Evolutionary conservation across 2,329 filamentous ascomycete genomes (phyloP).

Genomic region (Pseudogymnoascus sp.): DNA sequence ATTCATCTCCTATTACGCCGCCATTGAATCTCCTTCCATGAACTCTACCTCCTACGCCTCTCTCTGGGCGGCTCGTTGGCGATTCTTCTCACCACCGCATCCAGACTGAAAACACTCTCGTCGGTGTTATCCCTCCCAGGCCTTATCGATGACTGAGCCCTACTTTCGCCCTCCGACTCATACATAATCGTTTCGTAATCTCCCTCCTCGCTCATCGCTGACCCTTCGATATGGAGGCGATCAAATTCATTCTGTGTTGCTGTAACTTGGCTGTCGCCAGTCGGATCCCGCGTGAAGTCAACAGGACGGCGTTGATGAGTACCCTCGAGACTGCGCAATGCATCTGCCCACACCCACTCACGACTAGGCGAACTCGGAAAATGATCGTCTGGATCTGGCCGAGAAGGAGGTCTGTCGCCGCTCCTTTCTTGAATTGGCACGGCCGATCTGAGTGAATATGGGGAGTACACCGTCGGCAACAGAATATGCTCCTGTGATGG

Average conservation of each 20-base stretch:
- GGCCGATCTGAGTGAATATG: neutral
- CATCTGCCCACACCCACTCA: neutral
- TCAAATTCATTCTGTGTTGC: neutral
- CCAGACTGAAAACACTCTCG: neutral
- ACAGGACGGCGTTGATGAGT: neutral
- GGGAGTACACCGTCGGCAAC: neutral
- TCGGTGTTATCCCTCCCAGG: neutral
- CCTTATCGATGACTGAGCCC: neutral
- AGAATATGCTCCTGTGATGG: neutral
- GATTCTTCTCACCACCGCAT: constrained; percentile 2
- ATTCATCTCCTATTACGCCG: neutral
- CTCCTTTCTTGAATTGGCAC: neutral
- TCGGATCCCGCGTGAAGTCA: neutral
- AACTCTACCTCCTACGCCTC: neutral
- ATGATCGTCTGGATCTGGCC: neutral
- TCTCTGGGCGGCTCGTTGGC: neutral
- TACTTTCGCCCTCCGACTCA: neutral
- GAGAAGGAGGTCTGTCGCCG: neutral
- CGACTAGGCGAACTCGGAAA: neutral
- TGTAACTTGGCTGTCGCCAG: neutral
- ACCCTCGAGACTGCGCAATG: neutral
- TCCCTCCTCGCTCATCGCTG: neutral
- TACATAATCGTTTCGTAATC: neutral
- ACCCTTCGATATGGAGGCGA: neutral
- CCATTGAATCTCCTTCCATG: neutral